phyloP scores from a whole-genome alignment of 768 basidiomycete genomes.

The Suillus paluster region DNA sequence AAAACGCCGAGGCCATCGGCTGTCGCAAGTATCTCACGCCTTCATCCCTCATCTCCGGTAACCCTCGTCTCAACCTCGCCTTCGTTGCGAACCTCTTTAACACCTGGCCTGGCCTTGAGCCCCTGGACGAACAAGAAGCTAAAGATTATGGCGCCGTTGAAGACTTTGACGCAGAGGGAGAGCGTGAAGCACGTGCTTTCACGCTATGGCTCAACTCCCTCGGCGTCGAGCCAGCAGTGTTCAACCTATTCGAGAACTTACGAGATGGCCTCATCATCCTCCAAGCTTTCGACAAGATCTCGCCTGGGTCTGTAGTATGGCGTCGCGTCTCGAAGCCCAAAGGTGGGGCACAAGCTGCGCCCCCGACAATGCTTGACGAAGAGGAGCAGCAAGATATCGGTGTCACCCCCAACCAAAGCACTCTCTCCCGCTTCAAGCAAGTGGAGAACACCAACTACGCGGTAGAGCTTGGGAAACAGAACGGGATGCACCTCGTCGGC shows the following conservation, averaged over 20 bases:
- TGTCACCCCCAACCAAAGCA: constrained; percentile 81
- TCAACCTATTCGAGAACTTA: constrained; percentile 95
- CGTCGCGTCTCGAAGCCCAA: constrained; percentile 95
- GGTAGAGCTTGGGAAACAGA: constrained; percentile 91
- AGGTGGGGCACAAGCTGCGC: constrained; percentile 45
- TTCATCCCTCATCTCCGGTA: constrained; percentile 89
- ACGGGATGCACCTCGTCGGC: constrained; percentile 93
- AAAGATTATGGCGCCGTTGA: constrained; percentile 90
- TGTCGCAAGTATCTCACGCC: constrained; percentile 96
- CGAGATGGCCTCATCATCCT: constrained; percentile 91
- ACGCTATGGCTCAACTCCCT: constrained; percentile 98
- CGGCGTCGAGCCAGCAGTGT: constrained; percentile 94
- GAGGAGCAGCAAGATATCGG: constrained; percentile 83
- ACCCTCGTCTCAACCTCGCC: constrained; percentile 95
- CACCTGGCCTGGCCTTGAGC: constrained; percentile 92
- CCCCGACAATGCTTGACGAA: constrained; percentile 36
- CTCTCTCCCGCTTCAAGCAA: constrained; percentile 92
- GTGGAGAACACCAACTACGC: constrained; percentile 99
- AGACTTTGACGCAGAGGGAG: constrained; percentile 99
- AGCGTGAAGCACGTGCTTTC: constrained; percentile 97
- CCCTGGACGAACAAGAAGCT: constrained; percentile 91
- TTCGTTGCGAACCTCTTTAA: constrained; percentile 99
- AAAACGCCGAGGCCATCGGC: constrained; percentile 92
- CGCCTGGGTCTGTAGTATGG: constrained; percentile 93
- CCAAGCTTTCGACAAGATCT: constrained; percentile 95